Evolutionary conservation across 164 flowering plant genomes (phyloP), one percentile per base, ranked within the genome.

Genomic region (Platanus orientalis): DNA sequence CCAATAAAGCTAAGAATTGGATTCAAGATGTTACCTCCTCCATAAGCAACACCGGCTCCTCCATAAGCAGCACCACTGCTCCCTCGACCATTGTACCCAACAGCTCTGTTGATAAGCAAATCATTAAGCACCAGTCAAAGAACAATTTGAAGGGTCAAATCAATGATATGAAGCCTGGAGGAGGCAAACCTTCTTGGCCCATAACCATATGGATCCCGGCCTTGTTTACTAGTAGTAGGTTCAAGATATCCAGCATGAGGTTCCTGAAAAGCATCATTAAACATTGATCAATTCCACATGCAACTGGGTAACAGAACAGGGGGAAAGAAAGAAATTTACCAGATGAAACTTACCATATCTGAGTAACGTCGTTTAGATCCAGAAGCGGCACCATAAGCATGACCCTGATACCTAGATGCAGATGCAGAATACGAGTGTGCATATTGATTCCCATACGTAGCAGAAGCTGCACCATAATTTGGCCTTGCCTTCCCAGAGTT

Each of bases 231-330:
- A 30, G 44, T 27, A 47, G 72, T 63, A 36, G 73, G 72, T 59
- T 57, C 65, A 61, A 59, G 27, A 57, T 69, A 79, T 57, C 83
- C 83, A 69, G 77, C 78, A 76, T 77, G 83, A 24, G 83, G 80
- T 28, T 65, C 80, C 78, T 75, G 64, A 61, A 65, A 56, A 44
- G 30, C 26, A 57, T n/a, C 9, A 14, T 36, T 47, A 14, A 9
- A 11, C 29, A 32, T 27, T 20, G 63, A 24, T 44, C 45, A 21
- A 62, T 54, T n/a, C 49, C 40, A 61, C 24, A 62, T 49, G 30
- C 16, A 42, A n/a, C 21, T 57, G n/a, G n/a, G n/a, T n/a, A n/a
- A n/a, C 7, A 25, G 58, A 63, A 56, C 10, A 19, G 29, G n/a
- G 29, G 32, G 42, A 36, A 36, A 10, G 12, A 36, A 25, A 54